Percentiles rank a stretch among this genome's conserved stretches.
These are phyloP conservation scores for Chlamydomonas sp. DNA, from an alignment of 139 green algal species.

Conservation along the genomic window DNA sequence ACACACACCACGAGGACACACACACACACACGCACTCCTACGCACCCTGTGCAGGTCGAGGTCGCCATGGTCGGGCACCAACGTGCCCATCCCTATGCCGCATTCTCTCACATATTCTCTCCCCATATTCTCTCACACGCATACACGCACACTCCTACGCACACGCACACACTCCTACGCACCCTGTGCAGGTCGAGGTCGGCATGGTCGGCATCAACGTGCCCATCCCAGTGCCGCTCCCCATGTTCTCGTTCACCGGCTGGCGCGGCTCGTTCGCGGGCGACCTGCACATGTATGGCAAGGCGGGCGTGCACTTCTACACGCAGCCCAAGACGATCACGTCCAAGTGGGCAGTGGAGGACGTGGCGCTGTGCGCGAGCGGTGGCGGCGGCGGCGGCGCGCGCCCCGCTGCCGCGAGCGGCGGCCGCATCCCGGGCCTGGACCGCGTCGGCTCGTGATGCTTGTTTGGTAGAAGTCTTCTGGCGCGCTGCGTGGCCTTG, in stretches of 20 bases:
- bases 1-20: too few species aligned
- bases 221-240: conserved; percentile 91
- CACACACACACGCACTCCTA: too few species aligned
- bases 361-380: conserved; percentile 8
- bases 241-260: conserved; percentile 90
- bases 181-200: too few species aligned
- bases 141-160: too few species aligned
- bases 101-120: too few species aligned
- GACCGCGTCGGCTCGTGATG: conserved; percentile 6
- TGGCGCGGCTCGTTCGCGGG: conserved; percentile 85
- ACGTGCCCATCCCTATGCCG: conserved; percentile 93
- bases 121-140: too few species aligned
- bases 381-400: neutral
- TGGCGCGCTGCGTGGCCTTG: too few species aligned
- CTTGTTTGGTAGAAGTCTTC: too few species aligned
- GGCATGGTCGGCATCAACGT: conserved; percentile 88
- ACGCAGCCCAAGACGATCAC: conserved; percentile 94
- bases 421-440: conserved; percentile 7
- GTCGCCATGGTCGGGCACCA: conserved; percentile 74
- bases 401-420: neutral
- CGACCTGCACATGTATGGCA: conserved; percentile 88
- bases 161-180: too few species aligned
- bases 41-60: too few species aligned
- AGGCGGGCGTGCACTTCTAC: conserved; percentile 85
- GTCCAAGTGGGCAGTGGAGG: conserved; percentile 58